phyloP scores from a whole-genome alignment of 192 early-diverging fungal species.

The Coemansia sp. region DNA sequence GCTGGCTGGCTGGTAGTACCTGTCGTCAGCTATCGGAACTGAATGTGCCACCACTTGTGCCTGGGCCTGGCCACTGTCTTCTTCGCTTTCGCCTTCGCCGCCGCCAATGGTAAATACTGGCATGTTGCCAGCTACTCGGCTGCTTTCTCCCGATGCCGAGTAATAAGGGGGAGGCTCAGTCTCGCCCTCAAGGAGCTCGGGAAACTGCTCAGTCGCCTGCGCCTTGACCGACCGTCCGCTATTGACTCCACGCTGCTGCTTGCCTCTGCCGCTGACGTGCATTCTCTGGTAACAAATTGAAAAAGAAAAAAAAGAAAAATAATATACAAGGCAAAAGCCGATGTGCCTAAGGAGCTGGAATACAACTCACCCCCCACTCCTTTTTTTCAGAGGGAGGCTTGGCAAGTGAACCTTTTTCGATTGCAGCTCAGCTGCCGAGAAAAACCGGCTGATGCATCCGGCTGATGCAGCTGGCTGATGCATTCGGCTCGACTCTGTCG shows the following conservation, averaged over 20 bases:
- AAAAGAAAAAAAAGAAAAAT: background rate
- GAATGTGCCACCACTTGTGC: background rate
- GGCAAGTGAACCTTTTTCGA: background rate
- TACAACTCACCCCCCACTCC: no score
- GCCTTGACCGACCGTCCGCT: background rate
- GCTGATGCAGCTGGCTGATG: no score
- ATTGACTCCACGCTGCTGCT: background rate
- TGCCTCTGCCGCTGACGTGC: slow-evolving; percentile 7
- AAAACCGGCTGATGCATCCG: no score
- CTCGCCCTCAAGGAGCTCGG: slow-evolving; percentile 16
- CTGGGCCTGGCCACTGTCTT: background rate
- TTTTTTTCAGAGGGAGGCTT: background rate
- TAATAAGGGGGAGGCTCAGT: background rate
- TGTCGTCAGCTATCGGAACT: background rate
- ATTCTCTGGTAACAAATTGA: background rate
- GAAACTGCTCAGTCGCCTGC: slow-evolving; percentile 26
- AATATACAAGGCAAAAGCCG: background rate
- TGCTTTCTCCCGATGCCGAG: background rate
- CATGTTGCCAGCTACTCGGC: background rate
- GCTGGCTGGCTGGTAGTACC: slow-evolving; percentile 52
- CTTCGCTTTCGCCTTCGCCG: background rate
- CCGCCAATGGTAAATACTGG: slow-evolving; percentile 16
- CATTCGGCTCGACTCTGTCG: background rate
- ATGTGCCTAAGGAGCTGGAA: no score
- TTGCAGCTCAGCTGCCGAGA: no score